Percentiles rank a stretch among this genome's conserved stretches.
Evolutionary conservation across 306 rosid genomes (phyloP).

Genomic region (Cercis canadensis): DNA sequence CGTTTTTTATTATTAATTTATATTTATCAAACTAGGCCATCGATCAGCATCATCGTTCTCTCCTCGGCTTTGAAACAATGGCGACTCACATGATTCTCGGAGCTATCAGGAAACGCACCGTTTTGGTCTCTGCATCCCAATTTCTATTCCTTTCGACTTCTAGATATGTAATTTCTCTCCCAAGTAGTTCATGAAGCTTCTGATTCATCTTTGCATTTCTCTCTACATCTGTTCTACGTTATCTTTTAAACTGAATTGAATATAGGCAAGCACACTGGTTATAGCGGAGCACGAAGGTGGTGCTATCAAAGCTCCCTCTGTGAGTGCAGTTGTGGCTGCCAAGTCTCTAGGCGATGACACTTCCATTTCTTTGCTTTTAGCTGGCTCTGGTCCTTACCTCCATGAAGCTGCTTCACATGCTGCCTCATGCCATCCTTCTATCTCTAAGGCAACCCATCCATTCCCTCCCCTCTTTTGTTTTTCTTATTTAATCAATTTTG

Average conservation of each 20-base stretch:
- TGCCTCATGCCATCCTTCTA: constrained; percentile 72
- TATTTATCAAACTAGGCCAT: not conserved
- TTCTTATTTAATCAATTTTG: not conserved
- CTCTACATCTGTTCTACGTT: not conserved
- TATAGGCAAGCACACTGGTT: constrained; percentile 83
- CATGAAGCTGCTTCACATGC: constrained; percentile 79
- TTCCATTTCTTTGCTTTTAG: constrained; percentile 74
- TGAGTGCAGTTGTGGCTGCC: constrained; percentile 82
- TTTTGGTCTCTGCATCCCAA: constrained; percentile 39
- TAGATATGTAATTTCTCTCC: constrained; percentile 57
- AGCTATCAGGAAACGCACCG: constrained; percentile 56
- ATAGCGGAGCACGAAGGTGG: constrained; percentile 87
- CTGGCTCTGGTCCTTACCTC: constrained; percentile 84
- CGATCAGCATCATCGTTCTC: not conserved
- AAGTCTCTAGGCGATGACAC: constrained; percentile 56
- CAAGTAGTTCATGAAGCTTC: not conserved
- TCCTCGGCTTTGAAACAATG: constrained; percentile 46
- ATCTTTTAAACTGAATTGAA: constrained; percentile 14
- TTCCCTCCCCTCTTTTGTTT: not conserved
- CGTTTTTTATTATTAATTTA: no score
- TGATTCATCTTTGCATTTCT: constrained; percentile 1
- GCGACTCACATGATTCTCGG: constrained; percentile 52
- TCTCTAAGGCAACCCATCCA: constrained; percentile 60
- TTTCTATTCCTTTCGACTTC: constrained; percentile 36
- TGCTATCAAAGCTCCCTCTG: constrained; percentile 62